Conservation (phyloP, 768 basidiomycete genomes). For the Russula brevipes region DNA sequence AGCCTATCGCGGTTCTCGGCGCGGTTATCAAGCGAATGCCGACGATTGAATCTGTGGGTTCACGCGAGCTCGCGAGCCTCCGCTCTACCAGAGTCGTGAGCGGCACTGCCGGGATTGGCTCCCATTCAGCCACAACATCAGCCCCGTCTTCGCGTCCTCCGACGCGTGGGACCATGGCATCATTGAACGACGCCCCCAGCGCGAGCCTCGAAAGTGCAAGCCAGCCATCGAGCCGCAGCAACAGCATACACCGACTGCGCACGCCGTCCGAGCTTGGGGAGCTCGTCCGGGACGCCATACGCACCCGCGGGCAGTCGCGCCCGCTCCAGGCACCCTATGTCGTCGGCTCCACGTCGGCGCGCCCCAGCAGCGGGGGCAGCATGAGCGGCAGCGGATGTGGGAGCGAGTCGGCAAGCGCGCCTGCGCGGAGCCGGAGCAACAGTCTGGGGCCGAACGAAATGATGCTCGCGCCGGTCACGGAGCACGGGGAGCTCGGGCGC, state of each 20-base stretch:
- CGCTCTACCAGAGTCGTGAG: conserved; percentile 15
- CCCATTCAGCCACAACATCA: conserved; percentile 1
- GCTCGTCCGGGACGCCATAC: conserved; percentile 13
- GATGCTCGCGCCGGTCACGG: conserved; percentile 23
- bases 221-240: conserved; percentile 17
- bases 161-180: conserved; percentile 20
- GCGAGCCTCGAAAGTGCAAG: conserved; percentile 13
- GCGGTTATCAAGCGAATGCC: conserved; percentile 68
- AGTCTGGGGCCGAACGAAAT: conserved; percentile 17
- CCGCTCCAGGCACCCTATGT: too few relatives aligned
- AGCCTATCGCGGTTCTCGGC: conserved; percentile 57
- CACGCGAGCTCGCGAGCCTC: conserved; percentile 45
- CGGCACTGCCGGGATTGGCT: not conserved
- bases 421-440: conserved; percentile 19
- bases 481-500: conserved; percentile 16
- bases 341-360: not conserved
- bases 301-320: not conserved
- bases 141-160: conserved; percentile 19
- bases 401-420: not conserved
- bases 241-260: conserved; percentile 16
- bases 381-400: not conserved
- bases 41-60: conserved; percentile 74
- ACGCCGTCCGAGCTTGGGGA: conserved; percentile 22
- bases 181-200: conserved; percentile 17
- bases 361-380: conserved; percentile 5